Evolutionary conservation across 768 basidiomycete genomes (phyloP).

Genomic region (Ramaria sp.): DNA sequence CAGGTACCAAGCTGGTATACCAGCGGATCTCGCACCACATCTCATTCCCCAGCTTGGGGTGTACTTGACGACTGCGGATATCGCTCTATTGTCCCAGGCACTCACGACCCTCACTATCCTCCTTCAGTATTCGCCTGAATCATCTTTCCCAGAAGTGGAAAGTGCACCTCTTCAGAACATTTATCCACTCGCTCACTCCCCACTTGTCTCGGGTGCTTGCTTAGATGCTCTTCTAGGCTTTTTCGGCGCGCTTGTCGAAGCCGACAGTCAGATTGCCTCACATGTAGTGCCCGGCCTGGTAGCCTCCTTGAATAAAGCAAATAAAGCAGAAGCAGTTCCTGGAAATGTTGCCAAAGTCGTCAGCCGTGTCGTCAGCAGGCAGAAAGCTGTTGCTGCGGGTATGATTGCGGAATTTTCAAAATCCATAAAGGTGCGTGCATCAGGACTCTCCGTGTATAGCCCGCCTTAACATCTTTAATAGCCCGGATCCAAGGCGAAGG

Average conservation of each 20-base stretch:
- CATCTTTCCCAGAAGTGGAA: constrained; percentile 71
- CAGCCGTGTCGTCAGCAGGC: constrained; percentile 67
- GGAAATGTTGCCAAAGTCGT: constrained; percentile 79
- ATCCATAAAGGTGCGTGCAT: constrained; percentile 53
- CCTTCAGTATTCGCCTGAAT: constrained; percentile 51
- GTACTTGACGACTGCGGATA: constrained; percentile 68
- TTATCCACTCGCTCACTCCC: constrained; percentile 68
- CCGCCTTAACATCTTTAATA: constrained; percentile 4
- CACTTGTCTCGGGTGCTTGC: constrained; percentile 63
- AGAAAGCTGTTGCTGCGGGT: constrained; percentile 64
- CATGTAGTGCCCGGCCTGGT: constrained; percentile 74
- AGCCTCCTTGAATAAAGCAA: constrained; percentile 51
- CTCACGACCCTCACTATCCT: constrained; percentile 57
- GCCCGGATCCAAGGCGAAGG: constrained; percentile 44
- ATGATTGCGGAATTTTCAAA: constrained; percentile 81
- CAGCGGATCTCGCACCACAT: constrained; percentile 44
- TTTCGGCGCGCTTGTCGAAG: constrained; percentile 71
- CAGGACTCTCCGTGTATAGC: background rate
- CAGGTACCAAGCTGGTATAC: constrained; percentile 39
- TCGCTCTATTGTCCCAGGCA: constrained; percentile 66
- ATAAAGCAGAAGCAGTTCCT: constrained; percentile 41
- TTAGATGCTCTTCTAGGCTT: constrained; percentile 78
- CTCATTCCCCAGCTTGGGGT: constrained; percentile 67
- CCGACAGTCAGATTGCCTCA: constrained; percentile 73
- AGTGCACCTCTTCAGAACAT: constrained; percentile 51